phyloP scores from a whole-genome alignment of 164 flowering plant species.

The grape (Vitis vinifera) region ASM3070453v1 NC_081822.1:35532501-35533000 shows the following conservation, averaged over 20 bases:
- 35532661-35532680: too few species aligned
- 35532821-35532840: slow-evolving; percentile 86
- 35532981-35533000: too few species aligned
- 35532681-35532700: too few species aligned
- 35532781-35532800: slow-evolving; percentile 72
- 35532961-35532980: too few species aligned
- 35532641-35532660: too few species aligned
- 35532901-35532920: slow-evolving; percentile 52
- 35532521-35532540: too few species aligned
- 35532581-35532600: too few species aligned
- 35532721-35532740: slow-evolving; percentile 47
- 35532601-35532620: too few species aligned
- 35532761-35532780: slow-evolving; percentile 56
- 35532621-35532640: too few species aligned
- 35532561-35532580: too few species aligned
- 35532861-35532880: slow-evolving; percentile 28
- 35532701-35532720: neutral
- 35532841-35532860: slow-evolving; percentile 35
- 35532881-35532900: slow-evolving; percentile 55
- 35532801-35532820: slow-evolving; percentile 70
- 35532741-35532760: slow-evolving; percentile 63
- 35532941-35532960: slow-evolving; percentile 83
- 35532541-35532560: too few species aligned
- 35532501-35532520: too few species aligned
- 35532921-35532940: slow-evolving; percentile 41